phyloP scores from a whole-genome alignment of 2,329 filamentous ascomycete genomes.

The Zymoseptoria ardabiliae region DNA sequence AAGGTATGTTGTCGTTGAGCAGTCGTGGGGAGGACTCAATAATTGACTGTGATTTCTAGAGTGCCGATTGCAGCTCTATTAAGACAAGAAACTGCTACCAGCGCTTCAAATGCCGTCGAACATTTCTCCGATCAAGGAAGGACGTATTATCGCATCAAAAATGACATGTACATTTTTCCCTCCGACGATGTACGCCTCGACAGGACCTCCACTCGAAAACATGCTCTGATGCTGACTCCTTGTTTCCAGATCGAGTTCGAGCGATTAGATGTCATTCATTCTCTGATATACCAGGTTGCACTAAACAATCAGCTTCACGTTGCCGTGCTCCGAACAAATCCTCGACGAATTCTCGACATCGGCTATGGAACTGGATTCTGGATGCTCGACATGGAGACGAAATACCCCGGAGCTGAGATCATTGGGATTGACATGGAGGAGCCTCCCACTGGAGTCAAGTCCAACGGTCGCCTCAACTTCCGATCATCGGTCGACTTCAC shows the following conservation, averaged over 20 bases:
- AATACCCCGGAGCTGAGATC: slow-evolving; percentile 31
- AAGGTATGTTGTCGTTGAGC: slow-evolving; percentile 8
- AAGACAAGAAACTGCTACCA: slow-evolving; percentile 8
- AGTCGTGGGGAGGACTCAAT: neutral
- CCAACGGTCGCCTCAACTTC: slow-evolving; percentile 10
- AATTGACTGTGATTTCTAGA: slow-evolving; percentile 1
- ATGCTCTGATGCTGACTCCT: slow-evolving; percentile 2
- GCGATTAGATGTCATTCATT: slow-evolving; percentile 20
- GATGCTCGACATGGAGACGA: slow-evolving; percentile 77
- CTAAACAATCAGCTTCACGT: slow-evolving; percentile 20
- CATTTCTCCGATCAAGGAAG: slow-evolving; percentile 15
- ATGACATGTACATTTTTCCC: slow-evolving; percentile 19
- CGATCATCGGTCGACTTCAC: slow-evolving; percentile 57
- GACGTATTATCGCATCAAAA: slow-evolving; percentile 14
- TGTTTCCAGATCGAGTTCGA: slow-evolving; percentile 13
- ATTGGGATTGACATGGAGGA: slow-evolving; percentile 22
- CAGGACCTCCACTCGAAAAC: neutral
- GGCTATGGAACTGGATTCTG: slow-evolving; percentile 89
- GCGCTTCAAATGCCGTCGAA: slow-evolving; percentile 5
- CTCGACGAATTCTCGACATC: slow-evolving; percentile 53
- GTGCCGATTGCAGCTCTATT: slow-evolving; percentile 20
- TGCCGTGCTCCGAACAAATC: slow-evolving; percentile 32
- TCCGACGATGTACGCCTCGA: slow-evolving; percentile 16
- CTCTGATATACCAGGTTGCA: slow-evolving; percentile 31
- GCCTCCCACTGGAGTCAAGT: neutral